These are phyloP conservation scores for Solanum clarkiae DNA, from an alignment of 257 asterid species.

Conservation along the genomic window DNA sequence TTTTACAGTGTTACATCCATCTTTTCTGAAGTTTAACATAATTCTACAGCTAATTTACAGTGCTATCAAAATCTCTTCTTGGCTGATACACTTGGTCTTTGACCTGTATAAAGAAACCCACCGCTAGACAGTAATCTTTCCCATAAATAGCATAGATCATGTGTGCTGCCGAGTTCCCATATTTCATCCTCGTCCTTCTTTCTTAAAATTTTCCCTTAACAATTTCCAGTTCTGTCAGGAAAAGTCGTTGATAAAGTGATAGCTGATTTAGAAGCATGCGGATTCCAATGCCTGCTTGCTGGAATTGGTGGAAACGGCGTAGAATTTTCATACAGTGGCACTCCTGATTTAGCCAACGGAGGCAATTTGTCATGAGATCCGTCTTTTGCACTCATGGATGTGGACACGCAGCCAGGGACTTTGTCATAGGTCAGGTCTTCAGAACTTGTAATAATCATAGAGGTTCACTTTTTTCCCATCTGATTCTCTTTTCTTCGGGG, in stretches of 20 bases:
- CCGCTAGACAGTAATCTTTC: not conserved
- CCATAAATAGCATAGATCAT: not conserved
- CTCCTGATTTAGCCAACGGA: constrained; percentile 14
- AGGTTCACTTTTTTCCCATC: not conserved
- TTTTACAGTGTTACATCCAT: not conserved
- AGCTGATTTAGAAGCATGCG: constrained; percentile 57
- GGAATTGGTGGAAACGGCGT: constrained; percentile 89
- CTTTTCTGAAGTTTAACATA: not conserved
- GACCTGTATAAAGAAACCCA: not conserved
- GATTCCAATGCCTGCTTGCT: constrained; percentile 75
- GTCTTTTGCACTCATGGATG: not conserved
- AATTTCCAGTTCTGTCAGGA: constrained; percentile 58
- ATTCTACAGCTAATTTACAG: not conserved
- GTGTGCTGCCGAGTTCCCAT: not conserved
- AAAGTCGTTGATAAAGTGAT: constrained; percentile 64
- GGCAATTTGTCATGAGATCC: not conserved
- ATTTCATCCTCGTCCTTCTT: not conserved
- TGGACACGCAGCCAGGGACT: not conserved
- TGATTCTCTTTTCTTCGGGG: not conserved
- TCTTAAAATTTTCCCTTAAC: constrained; percentile 33
- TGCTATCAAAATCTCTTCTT: not conserved
- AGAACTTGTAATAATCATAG: not conserved
- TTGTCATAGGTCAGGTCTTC: not conserved
- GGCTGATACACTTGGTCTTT: not conserved
- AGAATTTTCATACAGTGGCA: constrained; percentile 57